These are phyloP conservation scores for Candida piceae DNA, from an alignment of 805 yeast species.

Conservation along the genomic window DNA sequence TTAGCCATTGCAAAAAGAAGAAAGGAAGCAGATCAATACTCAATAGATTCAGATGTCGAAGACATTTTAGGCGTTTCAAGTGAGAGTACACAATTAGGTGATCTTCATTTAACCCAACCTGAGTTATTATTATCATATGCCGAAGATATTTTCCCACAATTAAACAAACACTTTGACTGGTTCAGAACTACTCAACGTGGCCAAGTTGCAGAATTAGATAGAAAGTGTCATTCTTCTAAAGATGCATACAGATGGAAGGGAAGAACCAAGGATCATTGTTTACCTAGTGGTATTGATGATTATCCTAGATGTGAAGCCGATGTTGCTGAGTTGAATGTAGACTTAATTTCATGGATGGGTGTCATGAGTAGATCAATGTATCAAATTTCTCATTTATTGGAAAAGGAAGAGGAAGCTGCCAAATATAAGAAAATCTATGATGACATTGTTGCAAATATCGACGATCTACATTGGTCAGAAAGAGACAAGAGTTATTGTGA, in stretches of 20 bases:
- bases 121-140: slow-evolving; percentile 57
- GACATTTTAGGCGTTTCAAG: slow-evolving; percentile 21
- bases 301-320: slow-evolving; percentile 90
- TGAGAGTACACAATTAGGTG: slow-evolving; percentile 35
- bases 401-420: slow-evolving; percentile 51
- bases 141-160: slow-evolving; percentile 63
- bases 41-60: slow-evolving; percentile 17
- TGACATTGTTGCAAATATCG: slow-evolving; percentile 59
- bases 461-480: slow-evolving; percentile 76
- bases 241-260: slow-evolving; percentile 95
- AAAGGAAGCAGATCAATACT: slow-evolving; percentile 12
- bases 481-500: slow-evolving; percentile 73
- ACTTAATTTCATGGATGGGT: slow-evolving; percentile 88
- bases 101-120: slow-evolving; percentile 51
- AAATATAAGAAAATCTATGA: slow-evolving; percentile 48
- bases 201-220: slow-evolving; percentile 62
- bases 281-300: slow-evolving; percentile 93
- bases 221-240: slow-evolving; percentile 41
- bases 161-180: slow-evolving; percentile 78
- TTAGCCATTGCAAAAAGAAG: slow-evolving; percentile 39
- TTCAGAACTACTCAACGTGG: slow-evolving; percentile 80
- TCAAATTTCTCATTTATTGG: slow-evolving; percentile 61
- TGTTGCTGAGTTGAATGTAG: slow-evolving; percentile 86
- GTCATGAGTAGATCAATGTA: slow-evolving; percentile 83
- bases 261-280: slow-evolving; percentile 74